Percentiles rank a stretch among this genome's conserved stretches.
Evolutionary conservation across 371 early-diverging fungal genomes (phyloP).

Genomic region (Rhizopus delemar): DNA sequence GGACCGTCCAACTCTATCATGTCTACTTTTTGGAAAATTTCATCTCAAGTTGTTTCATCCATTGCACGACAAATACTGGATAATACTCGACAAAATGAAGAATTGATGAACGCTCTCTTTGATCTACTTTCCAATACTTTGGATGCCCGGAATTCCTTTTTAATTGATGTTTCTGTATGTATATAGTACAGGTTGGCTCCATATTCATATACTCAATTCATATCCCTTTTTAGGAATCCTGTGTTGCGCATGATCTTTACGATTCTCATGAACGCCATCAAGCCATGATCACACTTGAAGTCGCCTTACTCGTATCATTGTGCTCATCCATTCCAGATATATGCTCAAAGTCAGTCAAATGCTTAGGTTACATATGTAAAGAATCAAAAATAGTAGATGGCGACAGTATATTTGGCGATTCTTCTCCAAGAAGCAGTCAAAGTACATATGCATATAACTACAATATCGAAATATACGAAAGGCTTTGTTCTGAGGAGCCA

Average conservation of each 20-base stretch:
- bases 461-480: conserved; percentile 71
- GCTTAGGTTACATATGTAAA: conserved; percentile 57
- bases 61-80: conserved; percentile 53
- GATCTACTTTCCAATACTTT: conserved; percentile 64
- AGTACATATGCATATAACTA: conserved; percentile 56
- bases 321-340: conserved; percentile 76
- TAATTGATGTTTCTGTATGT: conserved; percentile 37
- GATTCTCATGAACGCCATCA: conserved; percentile 65
- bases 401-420: conserved; percentile 18
- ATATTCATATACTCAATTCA: not conserved
- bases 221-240: conserved; percentile 32
- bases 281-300: conserved; percentile 69
- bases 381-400: conserved; percentile 62
- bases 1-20: conserved; percentile 52
- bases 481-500: conserved; percentile 56
- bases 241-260: conserved; percentile 40
- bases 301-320: conserved; percentile 69
- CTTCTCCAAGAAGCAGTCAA: conserved; percentile 25
- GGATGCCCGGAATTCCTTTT: conserved; percentile 61
- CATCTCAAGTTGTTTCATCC: conserved; percentile 46
- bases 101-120: conserved; percentile 48
- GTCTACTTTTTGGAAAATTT: conserved; percentile 64
- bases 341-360: conserved; percentile 54
- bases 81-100: conserved; percentile 51
- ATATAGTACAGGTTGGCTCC: not conserved